Conservation (phyloP, 805 yeast genomes). For the Starmera dryadoides region DNA sequence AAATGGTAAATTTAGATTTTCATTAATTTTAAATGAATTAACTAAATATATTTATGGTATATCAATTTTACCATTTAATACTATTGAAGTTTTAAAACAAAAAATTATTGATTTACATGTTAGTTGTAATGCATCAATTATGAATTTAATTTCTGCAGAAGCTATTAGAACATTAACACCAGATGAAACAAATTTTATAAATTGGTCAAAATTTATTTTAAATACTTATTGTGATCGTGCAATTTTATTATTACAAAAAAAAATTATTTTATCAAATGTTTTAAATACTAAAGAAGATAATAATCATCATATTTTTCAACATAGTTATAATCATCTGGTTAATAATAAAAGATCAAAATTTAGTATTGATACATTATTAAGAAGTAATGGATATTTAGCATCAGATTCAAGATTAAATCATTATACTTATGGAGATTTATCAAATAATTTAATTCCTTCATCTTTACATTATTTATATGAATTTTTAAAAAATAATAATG, state of each 20-base stretch:
- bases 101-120: slow-evolving; percentile 44
- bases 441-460: slow-evolving; percentile 48
- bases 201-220: slow-evolving; percentile 39
- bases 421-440: slow-evolving; percentile 44
- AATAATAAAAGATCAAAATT: slow-evolving; percentile 19
- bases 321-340: slow-evolving; percentile 21
- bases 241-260: slow-evolving; percentile 31
- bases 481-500: slow-evolving; percentile 42
- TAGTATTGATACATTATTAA: slow-evolving; percentile 16
- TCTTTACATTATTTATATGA: slow-evolving; percentile 49
- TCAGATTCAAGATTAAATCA: background rate
- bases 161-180: slow-evolving; percentile 31
- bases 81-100: slow-evolving; percentile 36
- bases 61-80: slow-evolving; percentile 29
- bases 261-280: slow-evolving; percentile 24
- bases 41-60: slow-evolving; percentile 44
- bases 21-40: slow-evolving; percentile 44
- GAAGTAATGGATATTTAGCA: slow-evolving; percentile 1
- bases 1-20: slow-evolving; percentile 47
- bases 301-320: slow-evolving; percentile 17
- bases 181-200: slow-evolving; percentile 32
- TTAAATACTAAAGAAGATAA: slow-evolving; percentile 19
- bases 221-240: slow-evolving; percentile 52
- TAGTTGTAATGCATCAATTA: slow-evolving; percentile 41
- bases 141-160: slow-evolving; percentile 27